Conservation (phyloP, 208 protist species). For the Acanthamoeba culbertsoni region DNA sequence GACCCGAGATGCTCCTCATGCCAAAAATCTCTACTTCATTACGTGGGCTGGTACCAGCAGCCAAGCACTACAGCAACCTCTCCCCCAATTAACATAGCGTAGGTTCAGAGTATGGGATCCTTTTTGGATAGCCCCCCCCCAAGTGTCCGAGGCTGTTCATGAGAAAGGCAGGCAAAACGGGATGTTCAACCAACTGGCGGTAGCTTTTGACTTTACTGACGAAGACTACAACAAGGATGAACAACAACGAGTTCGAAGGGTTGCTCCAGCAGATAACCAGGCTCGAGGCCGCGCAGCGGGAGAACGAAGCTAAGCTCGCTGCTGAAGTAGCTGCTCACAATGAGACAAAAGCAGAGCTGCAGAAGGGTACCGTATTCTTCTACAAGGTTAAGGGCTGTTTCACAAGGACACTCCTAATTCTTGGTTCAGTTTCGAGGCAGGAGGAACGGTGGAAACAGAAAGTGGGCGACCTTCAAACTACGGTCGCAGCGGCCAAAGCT, state of each 20-base stretch:
- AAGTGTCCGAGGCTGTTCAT: no score
- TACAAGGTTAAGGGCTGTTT: not conserved
- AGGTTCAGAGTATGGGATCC: no score
- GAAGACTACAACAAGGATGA: not conserved
- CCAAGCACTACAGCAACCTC: no score
- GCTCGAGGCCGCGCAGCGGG: not conserved
- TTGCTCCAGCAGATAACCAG: not conserved
- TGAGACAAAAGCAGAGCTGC: not conserved
- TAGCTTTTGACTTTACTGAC: no score
- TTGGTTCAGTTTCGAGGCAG: not conserved
- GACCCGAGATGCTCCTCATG: no score
- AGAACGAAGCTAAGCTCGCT: not conserved
- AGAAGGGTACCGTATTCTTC: not conserved
- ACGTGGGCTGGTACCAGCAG: no score
- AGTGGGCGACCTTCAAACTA: not conserved
- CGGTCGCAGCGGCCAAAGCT: not conserved
- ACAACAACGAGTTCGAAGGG: not conserved
- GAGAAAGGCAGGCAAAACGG: no score
- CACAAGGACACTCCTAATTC: not conserved
- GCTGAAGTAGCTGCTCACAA: not conserved
- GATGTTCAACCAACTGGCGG: no score
- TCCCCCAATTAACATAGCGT: no score
- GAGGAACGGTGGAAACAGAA: constrained; percentile 35
- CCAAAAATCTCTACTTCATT: no score
- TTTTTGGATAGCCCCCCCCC: no score